These are phyloP conservation scores for Herpetomonas samuelpessoai DNA, from an alignment of 208 protist species.

Conservation along the genomic window DNA sequence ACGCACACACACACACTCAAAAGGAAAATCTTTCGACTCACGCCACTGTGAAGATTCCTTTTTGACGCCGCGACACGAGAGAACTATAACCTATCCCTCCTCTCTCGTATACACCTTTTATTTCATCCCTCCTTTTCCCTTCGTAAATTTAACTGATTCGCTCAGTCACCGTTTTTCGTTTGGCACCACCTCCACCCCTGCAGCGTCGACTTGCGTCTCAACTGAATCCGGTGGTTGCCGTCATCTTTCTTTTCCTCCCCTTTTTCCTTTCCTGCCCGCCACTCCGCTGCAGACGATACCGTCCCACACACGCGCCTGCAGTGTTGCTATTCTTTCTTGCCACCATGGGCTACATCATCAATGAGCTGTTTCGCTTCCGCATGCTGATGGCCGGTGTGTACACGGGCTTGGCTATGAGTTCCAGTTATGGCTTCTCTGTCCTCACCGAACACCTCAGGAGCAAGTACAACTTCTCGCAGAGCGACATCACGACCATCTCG, in stretches of 20 bases:
- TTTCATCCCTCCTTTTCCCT: no score
- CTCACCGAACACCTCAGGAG: conserved; percentile 36
- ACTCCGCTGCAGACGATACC: not conserved
- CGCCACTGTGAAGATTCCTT: no score
- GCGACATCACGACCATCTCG: conserved; percentile 54
- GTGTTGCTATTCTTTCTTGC: no score
- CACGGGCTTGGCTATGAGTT: conserved; percentile 28
- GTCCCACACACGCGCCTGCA: conserved; percentile 7
- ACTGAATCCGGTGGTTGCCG: no score
- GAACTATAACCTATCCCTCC: no score
- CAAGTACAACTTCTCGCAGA: conserved; percentile 27
- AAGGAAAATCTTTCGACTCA: not conserved
- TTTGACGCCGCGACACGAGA: no score
- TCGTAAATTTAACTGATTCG: no score
- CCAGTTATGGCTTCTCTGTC: conserved; percentile 60
- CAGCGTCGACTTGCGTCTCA: no score
- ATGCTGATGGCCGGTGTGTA: conserved; percentile 39
- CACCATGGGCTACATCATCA: conserved; percentile 27
- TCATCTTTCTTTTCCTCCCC: no score
- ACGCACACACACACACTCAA: not conserved
- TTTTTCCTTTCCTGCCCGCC: not conserved
- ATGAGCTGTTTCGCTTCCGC: conserved; percentile 43
- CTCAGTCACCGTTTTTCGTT: no score
- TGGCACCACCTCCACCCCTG: no score
- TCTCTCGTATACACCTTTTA: no score